Evolutionary conservation across 1,284 basidiomycete species (phyloP), one percentile per base, ranked within the genome.

Genomic region (Puccinia polysora): DNA sequence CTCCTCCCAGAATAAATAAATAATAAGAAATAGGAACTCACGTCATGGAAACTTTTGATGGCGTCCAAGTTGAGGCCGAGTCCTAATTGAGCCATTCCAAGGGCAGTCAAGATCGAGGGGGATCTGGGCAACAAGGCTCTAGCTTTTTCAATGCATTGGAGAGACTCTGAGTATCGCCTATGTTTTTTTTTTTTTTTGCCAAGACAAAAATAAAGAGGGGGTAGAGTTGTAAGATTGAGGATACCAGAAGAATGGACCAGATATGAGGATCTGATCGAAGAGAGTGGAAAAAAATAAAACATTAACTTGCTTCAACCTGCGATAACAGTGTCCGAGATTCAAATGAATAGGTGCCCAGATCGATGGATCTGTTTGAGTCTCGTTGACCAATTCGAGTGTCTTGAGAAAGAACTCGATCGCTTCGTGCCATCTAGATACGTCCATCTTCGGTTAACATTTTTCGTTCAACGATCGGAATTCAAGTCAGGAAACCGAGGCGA

Each of bases 321-420:
- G 86, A 75, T 86, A 86, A 65, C 89, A 88, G 47, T 94, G 94
- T 6, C 90, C 92, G 10, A 96, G 85, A 78, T 96, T 97, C 73
- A 96, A 83, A 79, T 91, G 91, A 0, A 91, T 92, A 10, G 88
- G 86, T 0, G 87, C 85, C 93, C 95, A 97, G 0, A 88, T 85
- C 18, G 84, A 84, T 70, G 89, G 86, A 0, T 90, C 89, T 58
- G 88, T 88, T 80, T 97, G 91, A 14, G 91, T 89, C 2, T 89
- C 85, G 75, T 87, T 84, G 0, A 89, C 91, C 25, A 88, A 83
- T 3, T 86, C 83, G 20, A 95, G 83, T 0, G 93, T 87, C 74
- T 84, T 82, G 73, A 84, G 80, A 79, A 96, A 94, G 56, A 89
- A 82, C 18, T 82, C 80, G 0, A 86, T 85, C 0, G 96, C 94